Evolutionary conservation across 1,284 basidiomycete genomes (phyloP).

Genomic region (Puccinia novopanici): DNA sequence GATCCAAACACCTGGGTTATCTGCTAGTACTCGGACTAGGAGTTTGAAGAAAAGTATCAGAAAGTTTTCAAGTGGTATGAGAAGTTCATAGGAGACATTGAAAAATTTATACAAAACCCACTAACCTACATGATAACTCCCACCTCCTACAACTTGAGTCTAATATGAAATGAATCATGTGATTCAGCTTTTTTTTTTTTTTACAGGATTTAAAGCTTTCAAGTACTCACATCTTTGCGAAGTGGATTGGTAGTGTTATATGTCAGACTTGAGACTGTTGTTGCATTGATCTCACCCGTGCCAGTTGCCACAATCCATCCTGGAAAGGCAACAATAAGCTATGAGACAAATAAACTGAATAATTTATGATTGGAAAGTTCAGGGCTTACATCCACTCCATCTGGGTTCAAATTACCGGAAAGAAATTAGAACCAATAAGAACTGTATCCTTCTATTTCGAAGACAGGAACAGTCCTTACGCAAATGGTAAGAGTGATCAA

Average conservation of each 20-base stretch:
- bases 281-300: slow-evolving; percentile 18
- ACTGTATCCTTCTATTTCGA: neutral
- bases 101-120: neutral
- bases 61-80: too few relatives aligned
- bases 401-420: neutral
- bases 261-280: slow-evolving; percentile 7
- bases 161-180: neutral
- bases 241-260: slow-evolving; percentile 40
- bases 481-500: slow-evolving; percentile 60
- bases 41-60: neutral
- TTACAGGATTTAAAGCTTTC: too few relatives aligned
- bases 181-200: too few relatives aligned
- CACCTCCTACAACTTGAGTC: slow-evolving; percentile 47
- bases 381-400: slow-evolving; percentile 25
- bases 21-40: slow-evolving; percentile 38
- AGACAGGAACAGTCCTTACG: slow-evolving; percentile 52
- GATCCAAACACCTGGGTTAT: slow-evolving; percentile 48
- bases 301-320: slow-evolving; percentile 31
- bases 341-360: neutral
- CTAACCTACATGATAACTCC: slow-evolving; percentile 41
- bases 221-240: slow-evolving; percentile 40
- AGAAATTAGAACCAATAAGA: neutral
- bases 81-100: neutral
- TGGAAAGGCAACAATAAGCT: slow-evolving; percentile 3
- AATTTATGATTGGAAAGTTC: neutral